phyloP scores from a whole-genome alignment of 148 eudicot species.

The Simmondsia chinensis region DNA sequence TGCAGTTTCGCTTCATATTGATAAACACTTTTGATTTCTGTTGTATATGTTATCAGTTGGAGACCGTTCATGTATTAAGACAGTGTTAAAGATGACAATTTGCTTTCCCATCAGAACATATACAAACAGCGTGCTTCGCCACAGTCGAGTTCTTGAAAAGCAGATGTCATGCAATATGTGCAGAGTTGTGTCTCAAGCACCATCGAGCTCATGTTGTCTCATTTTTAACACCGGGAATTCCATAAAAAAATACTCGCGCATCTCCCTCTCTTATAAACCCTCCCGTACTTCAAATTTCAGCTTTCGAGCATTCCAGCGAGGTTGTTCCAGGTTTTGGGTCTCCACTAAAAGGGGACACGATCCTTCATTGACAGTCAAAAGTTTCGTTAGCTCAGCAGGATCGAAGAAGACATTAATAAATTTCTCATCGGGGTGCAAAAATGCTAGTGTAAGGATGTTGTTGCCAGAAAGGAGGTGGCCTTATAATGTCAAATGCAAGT shows the following conservation, averaged over 20 bases:
- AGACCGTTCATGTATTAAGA: slow-evolving; percentile 5
- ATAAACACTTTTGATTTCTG: background rate
- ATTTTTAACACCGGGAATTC: slow-evolving; percentile 20
- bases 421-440: slow-evolving; percentile 23
- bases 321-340: slow-evolving; percentile 12
- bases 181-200: slow-evolving; percentile 19
- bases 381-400: slow-evolving; percentile 14
- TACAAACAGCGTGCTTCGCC: slow-evolving; percentile 19
- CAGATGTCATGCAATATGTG: slow-evolving; percentile 28
- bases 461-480: slow-evolving; percentile 29
- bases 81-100: slow-evolving; percentile 30
- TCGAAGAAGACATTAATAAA: slow-evolving; percentile 22
- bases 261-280: slow-evolving; percentile 20
- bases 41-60: background rate
- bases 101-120: slow-evolving; percentile 32
- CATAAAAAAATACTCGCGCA: slow-evolving; percentile 17
- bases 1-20: no score
- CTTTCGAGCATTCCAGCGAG: slow-evolving; percentile 25
- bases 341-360: slow-evolving; percentile 19
- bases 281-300: slow-evolving; percentile 20
- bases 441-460: slow-evolving; percentile 24
- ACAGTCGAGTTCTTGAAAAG: slow-evolving; percentile 24
- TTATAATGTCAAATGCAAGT: slow-evolving; percentile 28
- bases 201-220: slow-evolving; percentile 27
- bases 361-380: slow-evolving; percentile 24